Percentiles rank a stretch among this genome's conserved stretches.
Evolutionary conservation across 768 basidiomycete species (phyloP).

Genomic region (Pleurotus platypus): DNA sequence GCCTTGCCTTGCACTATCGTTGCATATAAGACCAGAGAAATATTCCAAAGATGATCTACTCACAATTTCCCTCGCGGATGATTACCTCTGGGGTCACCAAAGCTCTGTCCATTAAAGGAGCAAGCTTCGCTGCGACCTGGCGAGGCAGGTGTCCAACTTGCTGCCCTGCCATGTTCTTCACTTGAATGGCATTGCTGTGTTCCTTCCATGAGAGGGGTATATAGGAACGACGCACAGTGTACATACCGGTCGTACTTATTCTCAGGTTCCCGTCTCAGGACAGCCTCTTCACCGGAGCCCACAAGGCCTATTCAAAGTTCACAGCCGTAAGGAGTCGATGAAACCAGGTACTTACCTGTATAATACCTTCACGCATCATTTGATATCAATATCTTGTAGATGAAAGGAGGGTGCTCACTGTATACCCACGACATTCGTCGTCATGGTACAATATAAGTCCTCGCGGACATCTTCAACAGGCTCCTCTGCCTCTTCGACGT

Average conservation of each 20-base stretch:
- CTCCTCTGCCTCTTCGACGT: constrained; percentile 41
- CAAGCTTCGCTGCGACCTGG: constrained; percentile 51
- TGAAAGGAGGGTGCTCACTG: constrained; percentile 43
- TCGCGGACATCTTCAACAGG: constrained; percentile 50
- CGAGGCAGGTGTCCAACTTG: constrained; percentile 84
- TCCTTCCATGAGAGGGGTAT: not conserved
- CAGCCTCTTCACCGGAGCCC: constrained; percentile 74
- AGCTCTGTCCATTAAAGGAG: constrained; percentile 66
- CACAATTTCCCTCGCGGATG: constrained; percentile 68
- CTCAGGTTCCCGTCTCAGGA: constrained; percentile 58
- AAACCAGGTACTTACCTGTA: not conserved
- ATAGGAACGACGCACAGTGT: not conserved
- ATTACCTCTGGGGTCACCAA: constrained; percentile 70
- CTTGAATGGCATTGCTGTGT: constrained; percentile 73
- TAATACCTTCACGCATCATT: constrained; percentile 31
- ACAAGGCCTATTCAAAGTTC: constrained; percentile 59
- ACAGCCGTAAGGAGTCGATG: constrained; percentile 2
- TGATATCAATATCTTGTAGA: not conserved
- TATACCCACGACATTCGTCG: constrained; percentile 72
- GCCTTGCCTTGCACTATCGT: not conserved
- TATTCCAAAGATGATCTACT: constrained; percentile 33
- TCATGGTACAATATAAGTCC: constrained; percentile 62
- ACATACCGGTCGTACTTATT: constrained; percentile 66
- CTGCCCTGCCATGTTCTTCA: constrained; percentile 66
- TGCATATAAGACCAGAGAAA: constrained; percentile 28